Conservation (phyloP, 495 filamentous ascomycete genomes). For the Talaromyces trachyspermus region DNA sequence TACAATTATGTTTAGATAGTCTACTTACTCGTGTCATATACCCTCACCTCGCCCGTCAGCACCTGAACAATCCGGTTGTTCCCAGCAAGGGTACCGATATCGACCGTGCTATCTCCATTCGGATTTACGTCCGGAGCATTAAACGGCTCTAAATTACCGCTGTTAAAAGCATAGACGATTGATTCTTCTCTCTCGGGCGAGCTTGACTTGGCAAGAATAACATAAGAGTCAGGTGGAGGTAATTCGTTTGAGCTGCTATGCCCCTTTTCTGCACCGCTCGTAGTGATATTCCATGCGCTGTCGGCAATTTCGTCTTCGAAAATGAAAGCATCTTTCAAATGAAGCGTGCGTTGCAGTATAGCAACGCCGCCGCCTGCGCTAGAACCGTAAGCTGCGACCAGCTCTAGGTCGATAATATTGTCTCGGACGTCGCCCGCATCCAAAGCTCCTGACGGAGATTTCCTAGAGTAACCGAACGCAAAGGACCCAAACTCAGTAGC, state of each 20-base stretch:
- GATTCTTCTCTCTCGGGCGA: slow-evolving; percentile 32
- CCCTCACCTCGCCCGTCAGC: slow-evolving; percentile 72
- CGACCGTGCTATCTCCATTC: slow-evolving; percentile 73
- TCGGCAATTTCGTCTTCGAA: slow-evolving; percentile 24
- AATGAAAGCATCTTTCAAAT: slow-evolving; percentile 59
- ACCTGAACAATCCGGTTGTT: slow-evolving; percentile 77
- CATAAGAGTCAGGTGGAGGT: slow-evolving; percentile 20
- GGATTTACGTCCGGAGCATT: slow-evolving; percentile 73
- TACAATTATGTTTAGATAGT: background rate
- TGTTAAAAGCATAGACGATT: slow-evolving; percentile 28
- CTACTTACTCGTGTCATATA: slow-evolving; percentile 75
- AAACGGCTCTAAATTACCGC: slow-evolving; percentile 22
- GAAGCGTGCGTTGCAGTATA: slow-evolving; percentile 66
- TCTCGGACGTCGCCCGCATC: slow-evolving; percentile 17
- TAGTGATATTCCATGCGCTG: slow-evolving; percentile 29
- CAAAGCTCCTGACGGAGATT: slow-evolving; percentile 27
- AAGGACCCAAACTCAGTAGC: slow-evolving; percentile 68
- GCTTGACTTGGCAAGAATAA: slow-evolving; percentile 28
- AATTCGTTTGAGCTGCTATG: slow-evolving; percentile 43
- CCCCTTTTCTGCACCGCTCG: slow-evolving; percentile 46
- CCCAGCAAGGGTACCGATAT: slow-evolving; percentile 68
- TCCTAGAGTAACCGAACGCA: slow-evolving; percentile 63
- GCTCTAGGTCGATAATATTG: slow-evolving; percentile 46
- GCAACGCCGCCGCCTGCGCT: slow-evolving; percentile 63
- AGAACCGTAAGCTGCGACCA: slow-evolving; percentile 65